phyloP scores from a whole-genome alignment of 305 asterid genomes.

The Fraxinus greggii region DNA sequence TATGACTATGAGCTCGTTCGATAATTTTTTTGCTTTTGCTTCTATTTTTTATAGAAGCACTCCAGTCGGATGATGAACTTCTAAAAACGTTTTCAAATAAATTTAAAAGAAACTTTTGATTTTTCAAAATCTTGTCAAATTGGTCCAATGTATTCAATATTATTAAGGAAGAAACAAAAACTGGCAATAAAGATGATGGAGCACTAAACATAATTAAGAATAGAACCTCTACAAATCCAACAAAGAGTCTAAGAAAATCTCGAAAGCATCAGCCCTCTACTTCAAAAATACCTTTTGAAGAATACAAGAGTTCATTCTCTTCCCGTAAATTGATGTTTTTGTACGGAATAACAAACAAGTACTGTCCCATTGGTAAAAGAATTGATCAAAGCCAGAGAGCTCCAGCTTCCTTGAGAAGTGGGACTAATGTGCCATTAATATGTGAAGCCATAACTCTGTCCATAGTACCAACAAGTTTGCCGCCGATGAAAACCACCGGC shows the following conservation, averaged over 20 bases:
- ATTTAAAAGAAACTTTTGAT: too few relatives aligned
- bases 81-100: background rate
- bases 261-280: background rate
- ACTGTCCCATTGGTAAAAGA: background rate
- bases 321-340: background rate
- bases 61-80: too few relatives aligned
- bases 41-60: too few relatives aligned
- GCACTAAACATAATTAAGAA: background rate
- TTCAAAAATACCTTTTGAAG: too few relatives aligned
- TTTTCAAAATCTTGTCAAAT: background rate
- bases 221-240: background rate
- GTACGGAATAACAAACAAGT: background rate
- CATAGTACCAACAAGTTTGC: slow-evolving; percentile 48
- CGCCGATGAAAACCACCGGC: slow-evolving; percentile 54
- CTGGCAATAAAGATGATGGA: background rate
- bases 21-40: too few relatives aligned
- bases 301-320: background rate
- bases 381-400: slow-evolving; percentile 47
- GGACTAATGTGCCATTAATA: slow-evolving; percentile 47
- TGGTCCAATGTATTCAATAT: too few relatives aligned
- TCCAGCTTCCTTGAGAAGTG: slow-evolving; percentile 56
- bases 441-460: slow-evolving; percentile 56
- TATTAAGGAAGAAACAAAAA: background rate
- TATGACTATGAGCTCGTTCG: too few relatives aligned
- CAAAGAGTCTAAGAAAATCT: background rate